Evolutionary conservation across 306 rosid genomes (phyloP), one percentile per base, ranked within the genome.

Genomic region (Sindora glabra): DNA sequence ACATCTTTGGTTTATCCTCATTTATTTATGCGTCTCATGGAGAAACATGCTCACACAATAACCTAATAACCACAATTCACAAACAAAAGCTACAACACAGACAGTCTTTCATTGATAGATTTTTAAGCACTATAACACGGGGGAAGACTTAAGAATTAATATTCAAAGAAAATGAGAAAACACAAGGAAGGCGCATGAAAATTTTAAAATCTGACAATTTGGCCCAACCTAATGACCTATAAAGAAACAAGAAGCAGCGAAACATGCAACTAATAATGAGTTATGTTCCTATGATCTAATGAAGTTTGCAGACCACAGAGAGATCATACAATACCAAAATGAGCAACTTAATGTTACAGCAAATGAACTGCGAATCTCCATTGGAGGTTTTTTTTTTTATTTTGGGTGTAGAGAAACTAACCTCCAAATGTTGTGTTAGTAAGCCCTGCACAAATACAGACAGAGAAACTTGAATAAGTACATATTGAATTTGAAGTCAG

Each of bases 401-500:
- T 48, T 21, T 11, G 29, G 56, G 33, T 5, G 21, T 5, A 51
- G 69, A 73, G n/a, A n/a, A 67, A 86, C 90, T 64, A 62, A 94
- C 99, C 99, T 86, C 83, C 77, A 74, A 89, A 82, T n/a, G 95
- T 78, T 67, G 73, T 59, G 75, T 94, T 94, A 83, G 90, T 74
- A 69, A 89, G 65, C 67, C 89, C 99, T 94, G 97, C 87, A 67
- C 32, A 73, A 44, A 30, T 39, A 73, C 37, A 76, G 14, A 59
- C 39, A 57, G 67, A 33, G 56, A 59, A 71, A 64, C 59, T 5
- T 44, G 58, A 51, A 59, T 71, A 18, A 86, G 80, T 56, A 51
- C 14, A 16, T 62, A 59, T 52, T 66, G 4, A 26, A 56, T 55
- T 27, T 24, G 6, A 24, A 58, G 8, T 32, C 19, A 54, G 48